Conservation (phyloP, 805 yeast species). For the Wickerhamiella nectarea region DNA sequence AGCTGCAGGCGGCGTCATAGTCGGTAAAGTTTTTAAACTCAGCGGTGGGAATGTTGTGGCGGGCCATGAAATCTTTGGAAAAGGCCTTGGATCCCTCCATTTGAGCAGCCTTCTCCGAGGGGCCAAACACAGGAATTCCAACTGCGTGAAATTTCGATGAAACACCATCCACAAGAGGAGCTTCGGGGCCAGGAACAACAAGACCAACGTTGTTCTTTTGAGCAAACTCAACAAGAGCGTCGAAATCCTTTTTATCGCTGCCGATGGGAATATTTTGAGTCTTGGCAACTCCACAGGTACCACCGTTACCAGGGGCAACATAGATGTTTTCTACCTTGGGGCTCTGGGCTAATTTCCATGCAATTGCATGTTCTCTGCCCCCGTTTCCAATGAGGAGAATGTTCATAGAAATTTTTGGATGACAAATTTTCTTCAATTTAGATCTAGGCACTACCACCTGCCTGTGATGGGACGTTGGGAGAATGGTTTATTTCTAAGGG, state of each 20-base stretch:
- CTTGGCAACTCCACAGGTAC: conserved; percentile 42
- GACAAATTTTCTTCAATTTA: background rate
- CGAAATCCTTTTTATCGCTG: conserved; percentile 53
- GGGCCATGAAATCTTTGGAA: conserved; percentile 85
- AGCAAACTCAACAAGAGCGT: conserved; percentile 60
- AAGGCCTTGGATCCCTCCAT: conserved; percentile 97
- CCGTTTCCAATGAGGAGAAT: conserved; percentile 89
- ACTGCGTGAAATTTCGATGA: conserved; percentile 54
- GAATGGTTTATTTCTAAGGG: too few species aligned
- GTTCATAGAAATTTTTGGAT: conserved; percentile 30
- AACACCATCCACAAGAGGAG: conserved; percentile 92
- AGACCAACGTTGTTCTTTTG: conserved; percentile 46
- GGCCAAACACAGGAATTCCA: conserved; percentile 96
- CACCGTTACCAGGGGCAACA: conserved; percentile 98
- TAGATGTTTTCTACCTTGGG: conserved; percentile 53
- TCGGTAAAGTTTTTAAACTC: conserved; percentile 68
- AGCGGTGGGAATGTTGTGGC: conserved; percentile 90
- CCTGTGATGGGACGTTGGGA: too few species aligned
- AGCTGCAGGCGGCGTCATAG: conserved; percentile 60
- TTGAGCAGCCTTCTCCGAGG: conserved; percentile 74
- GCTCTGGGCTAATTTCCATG: conserved; percentile 82
- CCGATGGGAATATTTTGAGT: conserved; percentile 60
- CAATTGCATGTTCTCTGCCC: conserved; percentile 96
- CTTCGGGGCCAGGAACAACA: conserved; percentile 98
- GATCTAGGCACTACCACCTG: too few species aligned